Evolutionary conservation across 139 green algal genomes (phyloP).

Genomic region (Yamagishiella unicocca): DNA sequence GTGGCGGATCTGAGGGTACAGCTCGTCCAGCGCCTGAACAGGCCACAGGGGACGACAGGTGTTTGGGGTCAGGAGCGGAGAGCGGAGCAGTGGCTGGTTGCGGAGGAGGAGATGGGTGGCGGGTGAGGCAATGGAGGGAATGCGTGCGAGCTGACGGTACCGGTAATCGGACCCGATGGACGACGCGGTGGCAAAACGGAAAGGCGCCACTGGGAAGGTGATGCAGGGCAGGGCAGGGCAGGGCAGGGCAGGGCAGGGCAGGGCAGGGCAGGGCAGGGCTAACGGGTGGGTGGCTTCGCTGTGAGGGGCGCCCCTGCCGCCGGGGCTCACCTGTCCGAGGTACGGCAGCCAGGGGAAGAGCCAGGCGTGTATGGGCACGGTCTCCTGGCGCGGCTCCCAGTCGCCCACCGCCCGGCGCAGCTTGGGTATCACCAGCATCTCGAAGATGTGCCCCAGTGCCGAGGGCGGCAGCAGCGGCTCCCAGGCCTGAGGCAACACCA

Average conservation of each 20-base stretch:
- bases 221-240: too few species aligned
- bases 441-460: slow-evolving; percentile 72
- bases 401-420: slow-evolving; percentile 80
- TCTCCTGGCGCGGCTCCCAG: slow-evolving; percentile 92
- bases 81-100: neutral
- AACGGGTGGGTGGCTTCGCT: too few species aligned
- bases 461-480: slow-evolving; percentile 68
- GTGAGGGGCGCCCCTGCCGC: too few species aligned
- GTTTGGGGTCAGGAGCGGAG: neutral
- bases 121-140: too few species aligned
- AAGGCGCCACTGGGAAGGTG: too few species aligned
- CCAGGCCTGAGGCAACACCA: slow-evolving; percentile 28
- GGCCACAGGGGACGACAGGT: too few species aligned
- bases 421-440: slow-evolving; percentile 87
- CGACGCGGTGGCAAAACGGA: too few species aligned
- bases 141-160: too few species aligned
- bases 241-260: too few species aligned
- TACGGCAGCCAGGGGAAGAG: slow-evolving; percentile 96
- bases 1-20: slow-evolving; percentile 91
- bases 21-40: slow-evolving; percentile 69
- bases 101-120: too few species aligned
- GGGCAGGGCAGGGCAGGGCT: too few species aligned
- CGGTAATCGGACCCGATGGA: too few species aligned
- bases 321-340: slow-evolving; percentile 63
- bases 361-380: slow-evolving; percentile 93